Evolutionary conservation across 2,329 filamentous ascomycete genomes (phyloP), one percentile per base, ranked within the genome.

Genomic region (Podosphaera aphanis): DNA sequence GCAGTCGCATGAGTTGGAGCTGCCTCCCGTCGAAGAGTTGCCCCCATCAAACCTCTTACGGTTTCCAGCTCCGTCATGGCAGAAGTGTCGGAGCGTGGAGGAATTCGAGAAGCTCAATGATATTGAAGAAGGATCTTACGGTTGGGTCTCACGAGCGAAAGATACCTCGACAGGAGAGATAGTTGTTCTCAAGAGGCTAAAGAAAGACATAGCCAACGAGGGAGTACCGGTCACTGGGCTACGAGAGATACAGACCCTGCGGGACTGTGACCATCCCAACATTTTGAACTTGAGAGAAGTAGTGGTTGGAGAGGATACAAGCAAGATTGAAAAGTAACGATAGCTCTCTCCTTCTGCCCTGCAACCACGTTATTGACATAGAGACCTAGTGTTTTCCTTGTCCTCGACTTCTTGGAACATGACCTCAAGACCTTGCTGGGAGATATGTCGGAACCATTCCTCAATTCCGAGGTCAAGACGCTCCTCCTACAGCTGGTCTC

Each of bases 321-420:
- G 62, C 38, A 66, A 63, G 54, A 66, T 70, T 51, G 70, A 74
- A 56, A 72, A 67, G 70, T 73, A 62, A 48, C 52, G 2, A 23
- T 8, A 50, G 10, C 29, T 45, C n/a, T 25, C 31, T 15, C 4
- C 20, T 43, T 19, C 16, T 16, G 35, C n/a, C 38, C 18, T 13
- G 31, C 20, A 21, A 18, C 18, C 21, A 18, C 20, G 33, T 43
- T 49, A 43, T 48, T 44, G 23, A 20, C 8, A 15, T 52, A 49
- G 53, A 55, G 56, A 51, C 55, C 61, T 61, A 84, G 79, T 64
- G 79, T 94, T 52, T 92, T 84, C 61, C 74, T 98, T 47, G 90
- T 95, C 51, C 88, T 98, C 70, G 86, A 94, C 59, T 98, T 95
- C 62, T 69, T 94, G 56, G 88, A 95, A 66, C 90, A 98, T 67